Percentiles rank a stretch among this genome's conserved stretches.
phyloP scores from a whole-genome alignment of 345 rosid species.

The Cardiospermum halicacabum region DNA sequence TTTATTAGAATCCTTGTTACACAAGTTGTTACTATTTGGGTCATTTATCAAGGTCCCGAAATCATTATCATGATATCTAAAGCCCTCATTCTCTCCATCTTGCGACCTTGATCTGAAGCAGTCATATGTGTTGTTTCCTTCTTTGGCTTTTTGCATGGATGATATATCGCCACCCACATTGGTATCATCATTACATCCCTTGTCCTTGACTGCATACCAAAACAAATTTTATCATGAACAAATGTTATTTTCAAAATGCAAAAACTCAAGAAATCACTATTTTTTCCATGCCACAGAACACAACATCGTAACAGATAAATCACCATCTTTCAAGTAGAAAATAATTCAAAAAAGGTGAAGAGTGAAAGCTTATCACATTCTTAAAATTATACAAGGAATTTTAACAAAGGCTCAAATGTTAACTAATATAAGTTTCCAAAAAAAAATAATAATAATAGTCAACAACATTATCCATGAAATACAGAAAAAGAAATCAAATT shows the following conservation, averaged over 20 bases:
- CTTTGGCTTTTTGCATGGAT: neutral
- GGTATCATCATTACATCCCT: constrained; percentile 15
- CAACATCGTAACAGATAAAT: neutral
- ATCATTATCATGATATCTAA: constrained; percentile 14
- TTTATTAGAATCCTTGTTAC: constrained; percentile 22
- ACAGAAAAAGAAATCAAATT: neutral
- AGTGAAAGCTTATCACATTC: neutral
- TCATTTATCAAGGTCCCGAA: constrained; percentile 13
- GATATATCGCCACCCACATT: constrained; percentile 7
- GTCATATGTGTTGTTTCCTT: neutral
- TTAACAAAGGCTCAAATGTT: too few relatives aligned
- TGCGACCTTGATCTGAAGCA: constrained; percentile 7
- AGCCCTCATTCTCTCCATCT: constrained; percentile 15
- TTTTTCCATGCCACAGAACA: neutral
- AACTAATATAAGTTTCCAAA: too few relatives aligned
- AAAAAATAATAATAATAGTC: too few relatives aligned
- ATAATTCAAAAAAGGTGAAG: neutral
- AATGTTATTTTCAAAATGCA: constrained; percentile 4
- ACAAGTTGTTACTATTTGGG: constrained; percentile 24
- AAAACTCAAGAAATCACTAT: neutral
- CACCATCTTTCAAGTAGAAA: neutral
- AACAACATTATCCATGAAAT: too few relatives aligned
- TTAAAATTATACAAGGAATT: constrained; percentile 1
- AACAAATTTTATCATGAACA: constrained; percentile 7
- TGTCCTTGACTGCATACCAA: constrained; percentile 24